Percentiles rank a stretch among this genome's conserved stretches.
Evolutionary conservation across 2,329 filamentous ascomycete species (phyloP).

Genomic region (Cercospora brassicicola): DNA sequence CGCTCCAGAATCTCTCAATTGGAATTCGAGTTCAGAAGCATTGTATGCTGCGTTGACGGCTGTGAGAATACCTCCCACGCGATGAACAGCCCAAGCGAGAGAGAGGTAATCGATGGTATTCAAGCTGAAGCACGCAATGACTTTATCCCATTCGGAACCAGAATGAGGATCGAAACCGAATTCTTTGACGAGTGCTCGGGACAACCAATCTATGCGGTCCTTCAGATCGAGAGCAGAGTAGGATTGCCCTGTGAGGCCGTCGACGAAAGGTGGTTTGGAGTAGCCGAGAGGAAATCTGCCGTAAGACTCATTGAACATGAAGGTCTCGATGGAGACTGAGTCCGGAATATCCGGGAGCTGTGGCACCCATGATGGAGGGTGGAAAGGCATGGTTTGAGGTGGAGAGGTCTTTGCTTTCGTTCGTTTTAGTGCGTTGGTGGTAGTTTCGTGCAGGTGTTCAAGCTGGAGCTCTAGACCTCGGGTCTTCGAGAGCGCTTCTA

Average conservation of each 20-base stretch:
- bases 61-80: conserved; percentile 70
- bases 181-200: conserved; percentile 67
- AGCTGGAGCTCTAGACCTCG: neutral
- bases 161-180: conserved; percentile 69
- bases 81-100: conserved; percentile 71
- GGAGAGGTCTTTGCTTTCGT: neutral
- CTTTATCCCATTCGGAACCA: conserved; percentile 79
- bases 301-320: conserved; percentile 71
- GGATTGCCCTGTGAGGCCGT: conserved; percentile 66
- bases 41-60: conserved; percentile 76
- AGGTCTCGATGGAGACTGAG: conserved; percentile 71
- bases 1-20: conserved; percentile 67
- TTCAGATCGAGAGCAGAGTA: conserved; percentile 65
- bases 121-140: conserved; percentile 72
- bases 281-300: conserved; percentile 64
- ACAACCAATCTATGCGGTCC: conserved; percentile 65
- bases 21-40: conserved; percentile 67
- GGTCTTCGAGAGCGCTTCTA: neutral
- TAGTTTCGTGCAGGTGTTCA: neutral
- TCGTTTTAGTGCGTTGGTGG: no score
- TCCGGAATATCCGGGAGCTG: conserved; percentile 69
- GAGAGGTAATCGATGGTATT: conserved; percentile 81
- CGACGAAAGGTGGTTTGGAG: conserved; percentile 72
- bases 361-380: conserved; percentile 62
- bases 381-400: conserved; percentile 52